These are phyloP conservation scores for Sporothrix luriei DNA, from an alignment of 2,329 filamentous ascomycete genomes.

Conservation along the genomic window DNA sequence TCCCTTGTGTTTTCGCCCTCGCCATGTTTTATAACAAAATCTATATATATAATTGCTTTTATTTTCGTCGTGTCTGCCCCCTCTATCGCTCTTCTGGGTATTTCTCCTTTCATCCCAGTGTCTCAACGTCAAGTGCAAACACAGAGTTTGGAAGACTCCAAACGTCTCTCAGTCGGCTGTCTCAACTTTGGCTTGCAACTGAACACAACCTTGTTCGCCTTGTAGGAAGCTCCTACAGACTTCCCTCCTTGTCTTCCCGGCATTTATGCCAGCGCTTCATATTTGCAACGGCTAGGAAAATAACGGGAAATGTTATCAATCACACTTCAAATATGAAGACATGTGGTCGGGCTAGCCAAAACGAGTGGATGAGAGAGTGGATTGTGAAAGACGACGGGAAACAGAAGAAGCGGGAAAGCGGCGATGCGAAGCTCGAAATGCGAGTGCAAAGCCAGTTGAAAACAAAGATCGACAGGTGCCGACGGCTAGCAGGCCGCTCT, in stretches of 20 bases:
- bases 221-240: background rate
- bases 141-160: background rate
- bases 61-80: background rate
- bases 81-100: background rate
- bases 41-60: too few species aligned
- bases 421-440: background rate
- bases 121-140: constrained; percentile 17
- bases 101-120: background rate
- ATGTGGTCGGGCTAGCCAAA: constrained; percentile 14
- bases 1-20: constrained; percentile 3
- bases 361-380: constrained; percentile 23
- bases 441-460: background rate
- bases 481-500: constrained; percentile 1
- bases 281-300: constrained; percentile 22
- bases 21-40: background rate
- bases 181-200: background rate
- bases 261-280: constrained; percentile 17
- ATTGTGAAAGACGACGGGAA: constrained; percentile 5
- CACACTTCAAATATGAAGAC: background rate
- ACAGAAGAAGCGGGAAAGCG: background rate
- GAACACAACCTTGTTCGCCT: background rate
- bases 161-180: constrained; percentile 8
- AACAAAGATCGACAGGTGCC: constrained; percentile 11
- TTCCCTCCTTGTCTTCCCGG: constrained; percentile 16
- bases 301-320: background rate